phyloP scores from a whole-genome alignment of 805 yeast species.

The Wickerhamomyces alni region DNA sequence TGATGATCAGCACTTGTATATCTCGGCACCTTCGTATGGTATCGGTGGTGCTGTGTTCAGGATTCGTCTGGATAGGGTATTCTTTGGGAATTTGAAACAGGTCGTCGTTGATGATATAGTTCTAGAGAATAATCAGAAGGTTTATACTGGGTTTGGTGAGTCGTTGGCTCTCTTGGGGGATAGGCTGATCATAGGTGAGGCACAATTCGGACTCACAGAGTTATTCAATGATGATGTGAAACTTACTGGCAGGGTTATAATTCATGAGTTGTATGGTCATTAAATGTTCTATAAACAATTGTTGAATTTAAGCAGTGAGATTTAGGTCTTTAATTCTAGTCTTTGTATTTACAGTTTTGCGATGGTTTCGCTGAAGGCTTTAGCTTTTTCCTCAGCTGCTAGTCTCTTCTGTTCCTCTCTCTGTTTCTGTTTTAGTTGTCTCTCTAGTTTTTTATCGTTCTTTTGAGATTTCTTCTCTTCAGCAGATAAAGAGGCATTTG shows the following conservation, averaged over 20 bases:
- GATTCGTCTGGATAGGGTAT: conserved; percentile 22
- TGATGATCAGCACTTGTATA: conserved; percentile 20
- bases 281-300: background rate
- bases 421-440: conserved; percentile 18
- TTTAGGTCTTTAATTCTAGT: too few species aligned
- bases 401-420: conserved; percentile 20
- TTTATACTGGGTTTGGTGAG: conserved; percentile 40
- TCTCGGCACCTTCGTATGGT: conserved; percentile 44
- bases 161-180: conserved; percentile 25
- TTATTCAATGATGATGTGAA: conserved; percentile 17
- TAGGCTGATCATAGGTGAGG: conserved; percentile 33
- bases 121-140: conserved; percentile 22
- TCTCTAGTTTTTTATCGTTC: conserved; percentile 15
- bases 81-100: conserved; percentile 6
- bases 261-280: conserved; percentile 7
- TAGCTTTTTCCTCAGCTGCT: conserved; percentile 12
- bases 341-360: conserved; percentile 1
- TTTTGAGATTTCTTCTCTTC: conserved; percentile 7
- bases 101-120: conserved; percentile 10
- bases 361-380: conserved; percentile 8
- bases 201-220: conserved; percentile 29
- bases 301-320: background rate
- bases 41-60: conserved; percentile 34
- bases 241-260: conserved; percentile 28
- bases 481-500: conserved; percentile 14